Evolutionary conservation across 768 basidiomycete genomes (phyloP).

Genomic region (Panellus pusillus): DNA sequence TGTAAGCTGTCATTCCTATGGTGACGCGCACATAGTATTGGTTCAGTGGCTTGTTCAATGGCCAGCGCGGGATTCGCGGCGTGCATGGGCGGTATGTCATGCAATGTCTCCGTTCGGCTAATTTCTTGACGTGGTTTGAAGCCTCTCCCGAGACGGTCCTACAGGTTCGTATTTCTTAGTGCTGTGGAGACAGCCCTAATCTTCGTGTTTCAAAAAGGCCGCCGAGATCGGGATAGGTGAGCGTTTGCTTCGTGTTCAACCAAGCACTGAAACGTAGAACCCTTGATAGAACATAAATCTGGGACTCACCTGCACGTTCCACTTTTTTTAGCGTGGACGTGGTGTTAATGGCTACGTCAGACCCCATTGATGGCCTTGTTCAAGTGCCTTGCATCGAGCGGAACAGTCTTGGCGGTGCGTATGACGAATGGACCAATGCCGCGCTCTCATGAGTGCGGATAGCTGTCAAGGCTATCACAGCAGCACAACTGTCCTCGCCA

Average conservation of each 20-base stretch:
- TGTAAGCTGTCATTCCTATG: constrained; percentile 15
- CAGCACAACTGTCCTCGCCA: constrained; percentile 95
- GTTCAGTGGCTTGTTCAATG: constrained; percentile 89
- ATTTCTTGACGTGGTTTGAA: constrained; percentile 25
- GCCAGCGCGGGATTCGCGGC: constrained; percentile 92
- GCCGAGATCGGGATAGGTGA: constrained; percentile 90
- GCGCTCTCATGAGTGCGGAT: constrained; percentile 2
- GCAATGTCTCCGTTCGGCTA: constrained; percentile 19
- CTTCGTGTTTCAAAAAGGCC: constrained; percentile 41
- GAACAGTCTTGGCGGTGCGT: constrained; percentile 78
- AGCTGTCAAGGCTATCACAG: constrained; percentile 93
- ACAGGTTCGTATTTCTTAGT: constrained; percentile 45
- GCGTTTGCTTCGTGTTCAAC: constrained; percentile 15
- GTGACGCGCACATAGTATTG: constrained; percentile 5
- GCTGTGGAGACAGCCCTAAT: not conserved
- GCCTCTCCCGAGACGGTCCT: constrained; percentile 81
- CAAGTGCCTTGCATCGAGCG: constrained; percentile 96
- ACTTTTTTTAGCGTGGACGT: not conserved
- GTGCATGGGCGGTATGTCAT: constrained; percentile 80
- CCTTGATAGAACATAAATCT: constrained; percentile 75
- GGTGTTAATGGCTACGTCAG: not conserved
- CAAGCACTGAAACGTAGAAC: not conserved
- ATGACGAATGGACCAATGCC: not conserved
- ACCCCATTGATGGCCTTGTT: constrained; percentile 47
- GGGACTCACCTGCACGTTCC: constrained; percentile 80